Base-by-base conservation (phyloP, 2,329 filamentous ascomycete species). In the Colletotrichum sp. region DNA sequence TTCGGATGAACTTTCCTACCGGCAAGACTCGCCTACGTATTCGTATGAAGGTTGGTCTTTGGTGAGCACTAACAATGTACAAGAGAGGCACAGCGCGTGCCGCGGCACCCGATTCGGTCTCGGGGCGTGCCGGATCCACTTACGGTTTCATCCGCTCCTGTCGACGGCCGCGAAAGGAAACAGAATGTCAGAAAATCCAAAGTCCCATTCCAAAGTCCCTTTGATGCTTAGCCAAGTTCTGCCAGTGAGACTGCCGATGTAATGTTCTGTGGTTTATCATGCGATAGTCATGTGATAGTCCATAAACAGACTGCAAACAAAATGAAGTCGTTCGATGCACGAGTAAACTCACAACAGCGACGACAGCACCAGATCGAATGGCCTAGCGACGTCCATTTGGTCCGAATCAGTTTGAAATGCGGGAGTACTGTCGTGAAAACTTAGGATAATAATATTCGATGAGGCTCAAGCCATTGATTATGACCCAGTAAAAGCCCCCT, bases 351-450 rank as follows among this genome's bases (percentile, higher is more conserved):
- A 48, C 18, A 52, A 52, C n/a, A 22, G n/a, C 10, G 44, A 52
- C 6, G n/a, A 52, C n/a, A 52, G 44, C 16, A 22, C 22, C n/a
- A 22, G 18, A 52, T 52, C n/a, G 6, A 52, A 22, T 4, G 1
- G n/a, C 3, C 10, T 12, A 7, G 12, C 12, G 6, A 22, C 2
- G 10, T 13, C 10, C n/a, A 22, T 22, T 13, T 13, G 44, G 3
- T 13, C 1, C n/a, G 6, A 52, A 4, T 22, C 12, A 22, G n/a
- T 52, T 22, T 52, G 12, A 12, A 52, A 2, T 7, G n/a, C n/a
- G 10, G 10, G 44, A 1, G 0, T 22, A 0, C 44, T 13, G 12
- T 13, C 10, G 12, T 52, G 3, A 13, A 1, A 22, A 52, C 0
- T 52, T 22, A 48, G 18, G 22, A 22, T 10, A 48, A 48, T 0